phyloP scores from a whole-genome alignment of 768 basidiomycete species.

The Harrya chromipes region DNA sequence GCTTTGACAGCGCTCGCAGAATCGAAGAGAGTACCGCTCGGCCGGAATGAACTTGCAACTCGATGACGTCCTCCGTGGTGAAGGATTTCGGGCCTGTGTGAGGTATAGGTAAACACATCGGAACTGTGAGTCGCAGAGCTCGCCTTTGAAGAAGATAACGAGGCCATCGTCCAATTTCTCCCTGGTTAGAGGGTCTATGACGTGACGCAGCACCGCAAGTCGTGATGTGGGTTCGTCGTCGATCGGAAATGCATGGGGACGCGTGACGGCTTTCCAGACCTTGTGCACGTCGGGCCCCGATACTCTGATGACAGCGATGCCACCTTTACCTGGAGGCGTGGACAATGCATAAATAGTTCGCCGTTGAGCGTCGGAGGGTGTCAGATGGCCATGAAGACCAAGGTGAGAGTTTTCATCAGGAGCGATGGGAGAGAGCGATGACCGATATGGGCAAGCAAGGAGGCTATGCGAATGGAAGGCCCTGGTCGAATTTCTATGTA shows the following conservation, averaged over 20 bases:
- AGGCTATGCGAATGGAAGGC: conserved; percentile 16
- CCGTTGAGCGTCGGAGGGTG: conserved; percentile 51
- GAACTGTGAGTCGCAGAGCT: conserved; percentile 9
- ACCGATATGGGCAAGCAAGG: conserved; percentile 14
- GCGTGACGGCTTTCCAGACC: conserved; percentile 64
- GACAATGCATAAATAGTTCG: conserved; percentile 85
- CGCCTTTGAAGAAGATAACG: conserved; percentile 79
- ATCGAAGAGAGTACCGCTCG: conserved; percentile 74
- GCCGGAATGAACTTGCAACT: conserved; percentile 86
- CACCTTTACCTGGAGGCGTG: conserved; percentile 82
- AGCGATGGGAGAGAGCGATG: neutral
- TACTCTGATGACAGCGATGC: conserved; percentile 77
- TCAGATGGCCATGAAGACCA: conserved; percentile 5
- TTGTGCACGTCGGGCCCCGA: conserved; percentile 70
- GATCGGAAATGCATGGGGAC: conserved; percentile 19
- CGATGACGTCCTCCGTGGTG: conserved; percentile 79
- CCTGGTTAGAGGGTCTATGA: conserved; percentile 58
- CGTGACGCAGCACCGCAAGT: conserved; percentile 65
- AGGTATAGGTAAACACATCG: neutral
- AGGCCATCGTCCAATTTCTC: conserved; percentile 77
- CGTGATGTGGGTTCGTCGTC: conserved; percentile 49
- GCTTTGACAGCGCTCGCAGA: conserved; percentile 54
- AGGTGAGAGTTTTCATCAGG: neutral
- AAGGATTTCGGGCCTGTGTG: conserved; percentile 70
- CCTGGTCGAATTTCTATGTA: conserved; percentile 25